phyloP scores from a whole-genome alignment of 805 yeast genomes.

The Yarrowia sp. region DNA sequence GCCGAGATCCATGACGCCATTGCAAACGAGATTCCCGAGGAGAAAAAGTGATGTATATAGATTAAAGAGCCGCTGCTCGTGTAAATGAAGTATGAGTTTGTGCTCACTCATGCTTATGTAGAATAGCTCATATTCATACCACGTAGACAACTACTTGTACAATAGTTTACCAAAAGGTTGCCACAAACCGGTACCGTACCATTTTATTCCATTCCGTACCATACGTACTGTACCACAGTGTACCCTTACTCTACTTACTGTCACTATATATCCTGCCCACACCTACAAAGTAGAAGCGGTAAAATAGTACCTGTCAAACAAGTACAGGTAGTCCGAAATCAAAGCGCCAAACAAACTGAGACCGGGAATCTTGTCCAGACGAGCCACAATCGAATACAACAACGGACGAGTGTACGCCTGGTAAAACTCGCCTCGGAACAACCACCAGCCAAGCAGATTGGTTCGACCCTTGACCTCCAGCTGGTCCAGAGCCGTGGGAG shows the following conservation, averaged over 20 bases:
- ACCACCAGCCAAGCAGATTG: constrained; percentile 41
- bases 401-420: constrained; percentile 36
- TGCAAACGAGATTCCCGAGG: background rate
- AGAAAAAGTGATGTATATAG: background rate
- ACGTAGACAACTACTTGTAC: too few relatives aligned
- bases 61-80: too few relatives aligned
- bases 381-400: constrained; percentile 32
- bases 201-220: too few relatives aligned
- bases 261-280: background rate
- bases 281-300: constrained; percentile 31
- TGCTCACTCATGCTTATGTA: too few relatives aligned
- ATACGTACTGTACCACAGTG: too few relatives aligned
- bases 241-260: too few relatives aligned
- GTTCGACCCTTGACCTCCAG: constrained; percentile 35
- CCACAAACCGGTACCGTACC: too few relatives aligned
- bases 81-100: too few relatives aligned
- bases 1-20: background rate
- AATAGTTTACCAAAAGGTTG: background rate
- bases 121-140: too few relatives aligned
- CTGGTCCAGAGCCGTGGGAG: constrained; percentile 37
- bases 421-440: constrained; percentile 41
- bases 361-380: constrained; percentile 37
- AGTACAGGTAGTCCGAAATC: constrained; percentile 40
- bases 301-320: constrained; percentile 41
- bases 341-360: constrained; percentile 36